phyloP scores from a whole-genome alignment of 345 rosid genomes.

The Populus davidiana region DNA sequence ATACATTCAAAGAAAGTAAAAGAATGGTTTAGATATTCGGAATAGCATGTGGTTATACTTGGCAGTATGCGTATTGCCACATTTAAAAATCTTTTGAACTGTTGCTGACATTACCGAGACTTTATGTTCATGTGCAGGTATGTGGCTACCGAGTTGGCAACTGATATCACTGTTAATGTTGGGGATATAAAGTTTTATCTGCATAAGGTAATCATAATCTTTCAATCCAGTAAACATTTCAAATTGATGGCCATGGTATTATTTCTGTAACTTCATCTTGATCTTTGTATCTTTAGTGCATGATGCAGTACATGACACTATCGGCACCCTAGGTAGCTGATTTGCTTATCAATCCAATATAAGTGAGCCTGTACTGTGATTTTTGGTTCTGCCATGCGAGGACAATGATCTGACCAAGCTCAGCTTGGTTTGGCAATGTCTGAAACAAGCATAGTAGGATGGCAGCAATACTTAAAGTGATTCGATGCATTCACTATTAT shows the following conservation, averaged over 20 bases:
- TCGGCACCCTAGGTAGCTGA: not conserved
- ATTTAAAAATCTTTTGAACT: not conserved
- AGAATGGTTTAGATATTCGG: not conserved
- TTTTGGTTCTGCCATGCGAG: not conserved
- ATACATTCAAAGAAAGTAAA: not conserved
- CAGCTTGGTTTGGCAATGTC: not conserved
- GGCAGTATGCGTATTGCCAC: not conserved
- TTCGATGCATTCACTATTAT: not conserved
- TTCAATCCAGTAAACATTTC: not conserved
- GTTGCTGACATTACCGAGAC: not conserved
- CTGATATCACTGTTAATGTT: constrained; percentile 55
- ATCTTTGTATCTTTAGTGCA: not conserved
- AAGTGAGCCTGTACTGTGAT: not conserved
- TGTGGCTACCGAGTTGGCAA: constrained; percentile 68
- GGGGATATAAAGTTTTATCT: constrained; percentile 63
- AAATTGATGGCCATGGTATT: not conserved
- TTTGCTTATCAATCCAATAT: not conserved
- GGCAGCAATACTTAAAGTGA: not conserved
- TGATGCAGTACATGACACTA: not conserved
- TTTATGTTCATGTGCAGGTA: constrained; percentile 38
- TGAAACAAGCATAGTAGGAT: not conserved
- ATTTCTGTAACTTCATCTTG: not conserved
- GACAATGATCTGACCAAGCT: not conserved
- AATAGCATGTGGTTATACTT: not conserved
- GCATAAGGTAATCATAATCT: constrained; percentile 63